These are phyloP conservation scores for Eucalyptus sideroxylon DNA, from an alignment of 345 rosid species.

Conservation along the genomic window DNA sequence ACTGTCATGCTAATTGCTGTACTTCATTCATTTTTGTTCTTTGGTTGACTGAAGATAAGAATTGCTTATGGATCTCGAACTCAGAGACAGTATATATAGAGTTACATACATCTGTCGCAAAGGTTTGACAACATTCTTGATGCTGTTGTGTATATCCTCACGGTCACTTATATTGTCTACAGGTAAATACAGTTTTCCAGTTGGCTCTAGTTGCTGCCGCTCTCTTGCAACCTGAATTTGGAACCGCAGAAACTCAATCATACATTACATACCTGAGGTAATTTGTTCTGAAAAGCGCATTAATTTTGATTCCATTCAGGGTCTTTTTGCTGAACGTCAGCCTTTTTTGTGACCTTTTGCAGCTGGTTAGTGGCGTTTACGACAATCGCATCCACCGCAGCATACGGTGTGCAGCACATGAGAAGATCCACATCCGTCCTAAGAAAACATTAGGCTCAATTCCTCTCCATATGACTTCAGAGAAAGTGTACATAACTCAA, in stretches of 20 bases:
- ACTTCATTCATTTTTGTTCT: background rate
- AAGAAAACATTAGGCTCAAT: slow-evolving; percentile 12
- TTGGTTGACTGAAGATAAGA: background rate
- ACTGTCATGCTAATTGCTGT: background rate
- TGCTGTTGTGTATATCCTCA: background rate
- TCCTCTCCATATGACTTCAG: background rate
- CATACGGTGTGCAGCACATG: slow-evolving; percentile 66
- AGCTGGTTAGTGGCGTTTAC: slow-evolving; percentile 89
- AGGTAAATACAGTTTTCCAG: slow-evolving; percentile 96
- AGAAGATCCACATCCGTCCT: slow-evolving; percentile 25
- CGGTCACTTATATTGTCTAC: background rate
- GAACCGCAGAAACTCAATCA: slow-evolving; percentile 48
- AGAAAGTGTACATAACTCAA: background rate
- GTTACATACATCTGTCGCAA: background rate
- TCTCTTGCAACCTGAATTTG: slow-evolving; percentile 84
- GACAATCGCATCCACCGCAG: slow-evolving; percentile 68
- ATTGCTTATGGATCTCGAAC: background rate
- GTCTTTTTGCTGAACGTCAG: background rate
- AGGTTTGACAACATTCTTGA: background rate
- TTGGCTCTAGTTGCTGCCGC: slow-evolving; percentile 80
- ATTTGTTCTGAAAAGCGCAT: background rate
- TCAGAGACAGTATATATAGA: background rate
- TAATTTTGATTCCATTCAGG: background rate
- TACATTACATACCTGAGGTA: slow-evolving; percentile 80
- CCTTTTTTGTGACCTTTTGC: background rate